Conservation (phyloP, 2,329 filamentous ascomycete species). For the Rhexocercosporidium sp. region DNA sequence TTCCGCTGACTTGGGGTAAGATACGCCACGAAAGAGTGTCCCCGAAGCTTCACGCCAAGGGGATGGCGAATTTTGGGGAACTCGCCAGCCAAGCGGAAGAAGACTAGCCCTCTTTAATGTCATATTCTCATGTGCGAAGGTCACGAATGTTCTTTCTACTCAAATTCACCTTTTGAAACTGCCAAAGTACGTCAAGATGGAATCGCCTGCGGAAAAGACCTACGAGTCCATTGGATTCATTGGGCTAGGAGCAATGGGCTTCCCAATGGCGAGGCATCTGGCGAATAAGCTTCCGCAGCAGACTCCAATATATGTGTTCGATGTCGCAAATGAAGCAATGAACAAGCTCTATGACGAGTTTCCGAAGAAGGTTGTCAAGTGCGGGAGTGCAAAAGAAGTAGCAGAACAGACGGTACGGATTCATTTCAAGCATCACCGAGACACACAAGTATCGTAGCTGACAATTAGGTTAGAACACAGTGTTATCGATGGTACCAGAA, state of each 20-base stretch:
- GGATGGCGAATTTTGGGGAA: neutral
- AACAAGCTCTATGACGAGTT: conserved; percentile 26
- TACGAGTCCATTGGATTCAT: neutral
- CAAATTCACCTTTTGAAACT: neutral
- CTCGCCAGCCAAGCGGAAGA: neutral
- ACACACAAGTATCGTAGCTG: neutral
- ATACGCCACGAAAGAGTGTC: neutral
- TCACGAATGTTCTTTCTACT: neutral
- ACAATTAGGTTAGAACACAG: conserved; percentile 57
- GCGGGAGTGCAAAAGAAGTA: conserved; percentile 61
- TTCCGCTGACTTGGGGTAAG: conserved; percentile 3
- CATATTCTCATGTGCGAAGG: neutral
- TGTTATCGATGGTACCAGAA: conserved; percentile 72
- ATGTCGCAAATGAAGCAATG: conserved; percentile 61
- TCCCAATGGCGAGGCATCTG: conserved; percentile 72
- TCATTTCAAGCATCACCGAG: neutral
- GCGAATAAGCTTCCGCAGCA: conserved; percentile 63
- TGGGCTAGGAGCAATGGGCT: conserved; percentile 56
- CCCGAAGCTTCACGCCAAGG: neutral
- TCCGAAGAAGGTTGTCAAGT: conserved; percentile 51
- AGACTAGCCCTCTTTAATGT: too few species aligned
- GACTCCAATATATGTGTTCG: conserved; percentile 65
- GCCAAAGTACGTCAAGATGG: neutral
- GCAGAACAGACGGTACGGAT: conserved; percentile 50
- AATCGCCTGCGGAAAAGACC: neutral